Base-by-base conservation (phyloP, 768 basidiomycete species). In the Suillus cothurnatus region DNA sequence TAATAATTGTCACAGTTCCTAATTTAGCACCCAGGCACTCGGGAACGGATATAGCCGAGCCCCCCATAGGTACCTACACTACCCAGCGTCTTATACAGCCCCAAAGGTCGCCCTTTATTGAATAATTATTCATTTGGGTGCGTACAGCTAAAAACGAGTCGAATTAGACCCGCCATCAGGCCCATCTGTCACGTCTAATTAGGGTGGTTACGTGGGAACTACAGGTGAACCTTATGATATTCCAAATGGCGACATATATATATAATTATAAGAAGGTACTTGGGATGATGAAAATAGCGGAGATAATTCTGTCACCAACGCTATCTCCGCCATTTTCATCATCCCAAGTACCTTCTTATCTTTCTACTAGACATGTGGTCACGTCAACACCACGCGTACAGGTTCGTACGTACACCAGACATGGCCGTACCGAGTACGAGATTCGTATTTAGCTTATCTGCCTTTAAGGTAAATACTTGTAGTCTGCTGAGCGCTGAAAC, bases 381-480 rank as follows among this genome's bases (percentile, higher is more conserved):
- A 39, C 23, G 56, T n/a, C n/a, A n/a, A 36, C 14, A 23, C 34
- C 23, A 28, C 26, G 38, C 12, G 47, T 47, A 23, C 11, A 47
- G n/a, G n/a, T n/a, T n/a, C 11, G 38, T 19, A 23, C 9, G 5
- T 39, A 28, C 34, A n/a, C 36, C 31, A 39, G 11, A 6, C 15
- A 36, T 39, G 38, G 11, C 6, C 17, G 11, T 28, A 41, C 26
- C 58, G 58, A 28, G 4, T 59, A 63, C 57, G 28, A 63, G n/a
- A 63, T 61, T 63, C 61, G 26, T n/a, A n/a, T n/a, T n/a, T 59
- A 9, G 15, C 58, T 63, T 63, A 63, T 61, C 62, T 32, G 56
- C 15, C 0, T 23, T 26, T 19, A 5, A 17, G 36, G 19, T 41
- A 41, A 28, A 26, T 59, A 59, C 58, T 41, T 59, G 41, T 59